Percentiles rank a stretch among this genome's conserved stretches.
phyloP scores from a whole-genome alignment of 2,329 filamentous ascomycete species.

The Apiospora kogelbergensis region DNA sequence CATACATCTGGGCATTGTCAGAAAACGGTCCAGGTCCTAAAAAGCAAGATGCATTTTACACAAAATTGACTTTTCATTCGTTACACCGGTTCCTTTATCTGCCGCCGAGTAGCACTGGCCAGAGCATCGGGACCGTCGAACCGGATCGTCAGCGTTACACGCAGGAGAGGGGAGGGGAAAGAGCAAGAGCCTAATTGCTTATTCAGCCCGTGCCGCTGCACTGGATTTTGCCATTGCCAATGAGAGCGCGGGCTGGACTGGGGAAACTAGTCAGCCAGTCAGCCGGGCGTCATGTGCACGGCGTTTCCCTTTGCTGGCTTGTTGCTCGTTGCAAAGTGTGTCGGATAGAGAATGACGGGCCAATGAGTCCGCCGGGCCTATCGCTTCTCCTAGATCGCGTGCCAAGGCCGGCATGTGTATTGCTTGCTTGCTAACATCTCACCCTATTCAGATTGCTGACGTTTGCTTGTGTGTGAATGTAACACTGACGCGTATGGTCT shows the following conservation, averaged over 20 bases:
- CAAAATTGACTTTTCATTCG: neutral
- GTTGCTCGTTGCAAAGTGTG: neutral
- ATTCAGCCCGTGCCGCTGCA: conserved; percentile 4
- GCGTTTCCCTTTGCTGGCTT: neutral
- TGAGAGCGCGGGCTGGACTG: neutral
- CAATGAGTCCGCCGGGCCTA: neutral
- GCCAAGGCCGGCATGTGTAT: neutral
- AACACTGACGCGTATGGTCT: neutral
- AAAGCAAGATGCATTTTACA: neutral
- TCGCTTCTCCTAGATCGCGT: neutral
- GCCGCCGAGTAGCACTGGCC: neutral
- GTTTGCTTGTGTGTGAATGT: neutral
- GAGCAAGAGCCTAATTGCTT: neutral
- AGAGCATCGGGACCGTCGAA: neutral
- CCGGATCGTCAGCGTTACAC: conserved; percentile 3
- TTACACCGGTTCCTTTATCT: neutral
- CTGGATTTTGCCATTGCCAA: neutral
- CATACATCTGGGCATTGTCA: neutral
- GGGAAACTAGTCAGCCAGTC: neutral
- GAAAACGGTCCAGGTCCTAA: neutral
- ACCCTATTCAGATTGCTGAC: neutral
- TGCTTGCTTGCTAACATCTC: neutral
- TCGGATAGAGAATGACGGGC: neutral
- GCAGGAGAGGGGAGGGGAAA: neutral
- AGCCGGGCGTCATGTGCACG: neutral